Percentiles rank a stretch among this genome's conserved stretches.
phyloP scores from a whole-genome alignment of 148 eudicot species.

The Cornus kousa region DNA sequence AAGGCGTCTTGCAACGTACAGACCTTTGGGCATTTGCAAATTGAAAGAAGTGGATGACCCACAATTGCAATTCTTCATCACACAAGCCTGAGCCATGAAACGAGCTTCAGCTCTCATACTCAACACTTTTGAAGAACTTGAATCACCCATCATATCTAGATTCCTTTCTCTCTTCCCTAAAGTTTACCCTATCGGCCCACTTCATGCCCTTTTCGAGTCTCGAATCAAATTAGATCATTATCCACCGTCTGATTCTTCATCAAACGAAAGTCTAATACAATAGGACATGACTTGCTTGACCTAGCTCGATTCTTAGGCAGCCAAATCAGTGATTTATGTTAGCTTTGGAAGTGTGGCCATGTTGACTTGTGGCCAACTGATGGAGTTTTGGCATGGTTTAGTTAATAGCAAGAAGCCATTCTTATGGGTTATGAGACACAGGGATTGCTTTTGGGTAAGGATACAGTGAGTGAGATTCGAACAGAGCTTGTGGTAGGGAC shows the following conservation, averaged over 20 bases:
- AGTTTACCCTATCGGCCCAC: constrained; percentile 19
- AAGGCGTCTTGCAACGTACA: constrained; percentile 15
- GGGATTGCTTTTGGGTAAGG: too few relatives aligned
- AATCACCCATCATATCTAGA: constrained; percentile 8
- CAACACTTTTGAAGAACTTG: constrained; percentile 22
- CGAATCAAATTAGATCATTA: neutral
- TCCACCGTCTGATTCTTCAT: neutral
- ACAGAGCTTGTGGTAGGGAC: neutral
- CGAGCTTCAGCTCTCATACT: constrained; percentile 24
- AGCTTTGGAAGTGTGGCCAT: constrained; percentile 17
- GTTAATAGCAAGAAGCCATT: constrained; percentile 11
- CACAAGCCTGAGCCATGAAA: constrained; percentile 11
- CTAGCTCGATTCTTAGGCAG: constrained; percentile 14
- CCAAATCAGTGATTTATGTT: constrained; percentile 19
- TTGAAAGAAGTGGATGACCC: neutral
- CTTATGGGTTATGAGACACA: constrained; percentile 19
- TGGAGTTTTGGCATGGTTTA: constrained; percentile 22
- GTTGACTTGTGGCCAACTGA: constrained; percentile 9
- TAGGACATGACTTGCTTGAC: constrained; percentile 9
- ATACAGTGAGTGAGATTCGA: neutral
- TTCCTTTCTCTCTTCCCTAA: constrained; percentile 15
- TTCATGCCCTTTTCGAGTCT: constrained; percentile 5
- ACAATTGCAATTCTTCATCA: constrained; percentile 4
- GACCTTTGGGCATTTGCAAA: constrained; percentile 15
- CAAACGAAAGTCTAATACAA: constrained; percentile 6